Evolutionary conservation across 2,329 filamentous ascomycete species (phyloP).

Genomic region (Hirsutella rhossiliensis): DNA sequence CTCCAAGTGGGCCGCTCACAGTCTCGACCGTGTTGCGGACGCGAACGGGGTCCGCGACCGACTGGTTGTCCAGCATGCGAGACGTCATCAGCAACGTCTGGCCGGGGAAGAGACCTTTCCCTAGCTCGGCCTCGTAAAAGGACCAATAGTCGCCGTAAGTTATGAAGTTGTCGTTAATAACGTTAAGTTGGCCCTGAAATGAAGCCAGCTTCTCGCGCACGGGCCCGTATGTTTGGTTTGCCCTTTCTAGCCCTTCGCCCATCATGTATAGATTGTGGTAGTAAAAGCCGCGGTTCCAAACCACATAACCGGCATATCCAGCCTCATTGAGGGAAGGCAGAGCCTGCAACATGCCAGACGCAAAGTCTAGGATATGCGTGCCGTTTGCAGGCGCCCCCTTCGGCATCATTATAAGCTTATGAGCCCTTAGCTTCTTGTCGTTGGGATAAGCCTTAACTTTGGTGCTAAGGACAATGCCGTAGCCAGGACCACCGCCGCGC

Average conservation of each 20-base stretch:
- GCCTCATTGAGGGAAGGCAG: slow-evolving; percentile 17
- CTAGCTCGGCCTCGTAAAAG: slow-evolving; percentile 15
- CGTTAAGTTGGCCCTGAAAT: slow-evolving; percentile 8
- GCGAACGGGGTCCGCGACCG: slow-evolving; percentile 7
- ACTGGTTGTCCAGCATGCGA: slow-evolving; percentile 12
- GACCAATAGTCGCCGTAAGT: slow-evolving; percentile 17
- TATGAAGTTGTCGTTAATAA: slow-evolving; percentile 10
- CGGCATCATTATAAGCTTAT: slow-evolving; percentile 11
- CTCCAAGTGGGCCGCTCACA: slow-evolving; percentile 11
- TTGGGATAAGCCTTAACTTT: slow-evolving; percentile 22
- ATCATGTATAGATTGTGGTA: slow-evolving; percentile 15
- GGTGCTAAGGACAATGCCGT: slow-evolving; percentile 19
- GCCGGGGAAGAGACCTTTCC: slow-evolving; percentile 10
- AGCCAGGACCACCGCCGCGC: slow-evolving; percentile 22
- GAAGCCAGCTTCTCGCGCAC: slow-evolving; percentile 7
- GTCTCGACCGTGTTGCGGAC: slow-evolving; percentile 14
- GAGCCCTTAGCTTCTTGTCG: slow-evolving; percentile 8
- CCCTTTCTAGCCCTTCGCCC: slow-evolving; percentile 10
- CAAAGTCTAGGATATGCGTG: slow-evolving; percentile 11
- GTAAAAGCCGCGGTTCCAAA: slow-evolving; percentile 16
- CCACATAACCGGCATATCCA: slow-evolving; percentile 17
- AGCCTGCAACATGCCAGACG: slow-evolving; percentile 16
- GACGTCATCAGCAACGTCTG: slow-evolving; percentile 13
- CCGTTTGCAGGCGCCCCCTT: slow-evolving; percentile 11
- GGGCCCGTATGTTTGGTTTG: slow-evolving; percentile 8